Evolutionary conservation across 169 alveolate species (phyloP).

Genomic region (Plasmodium cynomolgi): DNA sequence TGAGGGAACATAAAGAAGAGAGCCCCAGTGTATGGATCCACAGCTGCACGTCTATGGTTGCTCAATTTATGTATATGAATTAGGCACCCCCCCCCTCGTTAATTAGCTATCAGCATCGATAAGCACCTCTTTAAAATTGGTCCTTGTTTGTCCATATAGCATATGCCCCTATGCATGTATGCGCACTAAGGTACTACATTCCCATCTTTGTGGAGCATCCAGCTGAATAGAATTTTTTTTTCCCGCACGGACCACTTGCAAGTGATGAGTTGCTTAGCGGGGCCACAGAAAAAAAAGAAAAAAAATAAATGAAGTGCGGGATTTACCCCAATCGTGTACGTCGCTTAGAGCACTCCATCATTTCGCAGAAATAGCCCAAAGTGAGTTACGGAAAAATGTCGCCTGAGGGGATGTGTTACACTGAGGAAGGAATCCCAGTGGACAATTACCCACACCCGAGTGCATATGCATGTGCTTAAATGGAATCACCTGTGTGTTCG

Average conservation of each 20-base stretch:
- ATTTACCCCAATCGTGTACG: slow-evolving; percentile 22
- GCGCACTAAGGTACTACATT: neutral
- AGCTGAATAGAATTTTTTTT: neutral
- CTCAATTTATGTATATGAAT: neutral
- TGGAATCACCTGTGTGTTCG: neutral
- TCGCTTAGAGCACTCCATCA: neutral
- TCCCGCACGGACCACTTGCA: neutral
- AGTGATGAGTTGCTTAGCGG: neutral
- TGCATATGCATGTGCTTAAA: neutral
- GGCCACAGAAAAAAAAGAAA: neutral
- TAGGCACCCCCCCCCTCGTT: neutral
- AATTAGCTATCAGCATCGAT: neutral
- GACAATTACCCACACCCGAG: neutral
- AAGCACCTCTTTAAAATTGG: neutral
- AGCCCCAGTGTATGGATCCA: neutral
- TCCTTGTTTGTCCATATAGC: neutral
- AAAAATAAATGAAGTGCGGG: neutral
- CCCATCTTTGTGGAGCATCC: neutral
- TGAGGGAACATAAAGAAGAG: neutral
- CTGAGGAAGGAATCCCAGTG: neutral
- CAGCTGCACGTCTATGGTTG: neutral
- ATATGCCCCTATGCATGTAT: neutral
- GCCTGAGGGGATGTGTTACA: neutral
- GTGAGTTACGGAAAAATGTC: neutral
- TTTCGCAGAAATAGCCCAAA: neutral